Base-by-base conservation (phyloP, 192 early-diverging fungal genomes). In the Anaeromyces robustus region DNA sequence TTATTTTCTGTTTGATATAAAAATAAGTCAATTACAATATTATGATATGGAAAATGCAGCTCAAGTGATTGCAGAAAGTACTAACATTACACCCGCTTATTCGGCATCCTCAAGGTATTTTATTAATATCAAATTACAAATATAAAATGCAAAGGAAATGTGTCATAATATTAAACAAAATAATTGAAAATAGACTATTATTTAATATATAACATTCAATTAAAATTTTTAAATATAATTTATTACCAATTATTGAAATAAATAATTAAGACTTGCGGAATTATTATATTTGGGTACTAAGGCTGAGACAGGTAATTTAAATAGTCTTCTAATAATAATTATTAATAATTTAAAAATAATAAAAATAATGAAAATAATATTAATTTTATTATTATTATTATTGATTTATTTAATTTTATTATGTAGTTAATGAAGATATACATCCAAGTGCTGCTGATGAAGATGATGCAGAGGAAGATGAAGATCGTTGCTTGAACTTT, bases 11-110 rank as follows among this genome's bases (percentile, higher is more conserved):
- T 88, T 22, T 12, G 2, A 37, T 4, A 26, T 9, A 29, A 30
- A 87, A 83, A 90, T 32, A 87, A 92, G 83, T 89, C 95, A 83
- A 90, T 89, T 84, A 87, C 89, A 77, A 83, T 85, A 18, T 26
- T 87, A 88, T 86, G 83, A 89, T 86, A 77, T 87, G 28, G 52
- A 68, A 88, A 84, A 89, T 87, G 81, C 90, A 89, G 80, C 92
- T 86, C 41, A 84, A 89, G 29, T 86, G 84, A 79, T 86, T 93
- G 37, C 86, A 88, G 11, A 92, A 93, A 83, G 85, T 92, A 78
- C 86, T 93, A 68, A 68, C n/a, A 68, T 68, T 0, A 68, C 52
- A 68, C 52, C 52, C 4, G 22, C 52, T 22, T 68, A 68, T n/a
- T 68, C 52, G 28, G 52, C 52, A n/a, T 68, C 52, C 2, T 68